Evolutionary conservation across 1,284 basidiomycete species (phyloP).

Genomic region (Marasmius tenuissimus): DNA sequence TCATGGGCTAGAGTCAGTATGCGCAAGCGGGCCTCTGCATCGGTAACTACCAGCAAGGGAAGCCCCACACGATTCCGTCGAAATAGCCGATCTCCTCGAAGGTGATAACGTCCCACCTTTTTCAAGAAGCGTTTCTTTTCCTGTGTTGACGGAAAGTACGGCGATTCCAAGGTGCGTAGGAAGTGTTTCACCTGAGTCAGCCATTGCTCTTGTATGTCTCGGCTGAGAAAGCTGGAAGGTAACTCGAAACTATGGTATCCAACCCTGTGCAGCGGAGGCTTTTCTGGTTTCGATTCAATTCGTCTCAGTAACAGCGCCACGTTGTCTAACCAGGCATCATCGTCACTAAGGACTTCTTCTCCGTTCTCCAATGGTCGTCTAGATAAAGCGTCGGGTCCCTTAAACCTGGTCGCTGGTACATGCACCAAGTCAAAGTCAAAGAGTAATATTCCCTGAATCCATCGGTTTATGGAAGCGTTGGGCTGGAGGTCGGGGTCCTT

Average conservation of each 20-base stretch:
- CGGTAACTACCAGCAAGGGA: background rate
- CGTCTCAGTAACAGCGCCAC: slow-evolving; percentile 2
- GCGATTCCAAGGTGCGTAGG: background rate
- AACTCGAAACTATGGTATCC: background rate
- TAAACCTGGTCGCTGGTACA: slow-evolving; percentile 18
- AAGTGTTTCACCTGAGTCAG: background rate
- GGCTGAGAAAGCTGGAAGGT: background rate
- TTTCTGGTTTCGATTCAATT: background rate
- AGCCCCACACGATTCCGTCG: background rate
- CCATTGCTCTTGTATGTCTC: background rate
- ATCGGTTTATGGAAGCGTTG: slow-evolving; percentile 33
- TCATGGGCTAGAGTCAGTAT: slow-evolving; percentile 18
- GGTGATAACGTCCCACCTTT: background rate
- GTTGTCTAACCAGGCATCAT: slow-evolving; percentile 34
- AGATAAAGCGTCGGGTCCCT: slow-evolving; percentile 29
- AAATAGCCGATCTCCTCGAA: background rate
- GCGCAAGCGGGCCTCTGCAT: background rate
- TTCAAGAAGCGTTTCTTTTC: slow-evolving; percentile 12
- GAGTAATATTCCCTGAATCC: slow-evolving; percentile 30
- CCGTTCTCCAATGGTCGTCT: slow-evolving; percentile 15
- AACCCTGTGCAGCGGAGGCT: background rate
- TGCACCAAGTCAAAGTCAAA: slow-evolving; percentile 30
- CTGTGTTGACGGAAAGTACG: background rate
- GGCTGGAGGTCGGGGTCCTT: slow-evolving; percentile 33
- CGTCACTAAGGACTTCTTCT: slow-evolving; percentile 14